Percentiles rank a stretch among this genome's conserved stretches.
Evolutionary conservation across 805 yeast species (phyloP).

Genomic region (Saccharomycopsis sp.): DNA sequence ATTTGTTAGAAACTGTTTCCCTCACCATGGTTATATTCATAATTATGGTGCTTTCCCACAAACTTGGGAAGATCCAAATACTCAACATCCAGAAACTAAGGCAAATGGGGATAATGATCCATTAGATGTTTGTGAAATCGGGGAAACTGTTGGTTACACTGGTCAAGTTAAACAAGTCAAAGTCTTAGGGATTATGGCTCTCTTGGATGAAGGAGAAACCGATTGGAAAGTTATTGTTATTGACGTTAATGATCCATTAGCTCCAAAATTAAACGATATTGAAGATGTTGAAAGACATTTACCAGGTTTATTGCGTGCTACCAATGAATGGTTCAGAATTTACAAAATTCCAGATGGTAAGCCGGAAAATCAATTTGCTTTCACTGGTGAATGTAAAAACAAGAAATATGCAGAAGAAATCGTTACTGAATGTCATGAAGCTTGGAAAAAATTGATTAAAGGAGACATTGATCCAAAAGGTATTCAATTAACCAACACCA

Average conservation of each 20-base stretch:
- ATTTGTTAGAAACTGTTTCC: slow-evolving; percentile 70
- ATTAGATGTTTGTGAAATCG: slow-evolving; percentile 87
- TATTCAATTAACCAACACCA: slow-evolving; percentile 67
- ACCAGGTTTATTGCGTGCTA: slow-evolving; percentile 63
- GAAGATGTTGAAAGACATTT: slow-evolving; percentile 55
- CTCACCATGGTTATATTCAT: slow-evolving; percentile 76
- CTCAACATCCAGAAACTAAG: slow-evolving; percentile 27
- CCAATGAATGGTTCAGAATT: slow-evolving; percentile 72
- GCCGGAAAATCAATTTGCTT: slow-evolving; percentile 65
- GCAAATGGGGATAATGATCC: slow-evolving; percentile 88
- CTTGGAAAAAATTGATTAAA: slow-evolving; percentile 53
- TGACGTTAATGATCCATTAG: slow-evolving; percentile 55
- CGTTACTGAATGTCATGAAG: slow-evolving; percentile 51
- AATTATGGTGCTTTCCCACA: slow-evolving; percentile 87
- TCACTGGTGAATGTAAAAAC: slow-evolving; percentile 55
- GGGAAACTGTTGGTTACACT: slow-evolving; percentile 40
- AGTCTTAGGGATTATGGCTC: slow-evolving; percentile 65
- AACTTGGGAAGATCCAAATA: slow-evolving; percentile 96
- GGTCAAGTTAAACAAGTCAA: slow-evolving; percentile 63
- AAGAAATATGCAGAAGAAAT: slow-evolving; percentile 48
- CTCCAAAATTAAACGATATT: slow-evolving; percentile 47
- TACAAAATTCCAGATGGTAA: slow-evolving; percentile 81
- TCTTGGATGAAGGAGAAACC: slow-evolving; percentile 89
- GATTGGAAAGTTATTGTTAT: slow-evolving; percentile 88
- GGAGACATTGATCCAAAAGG: slow-evolving; percentile 32